Conservation (phyloP, 495 filamentous ascomycete species). For the Lineolata rhizophorae region DNA sequence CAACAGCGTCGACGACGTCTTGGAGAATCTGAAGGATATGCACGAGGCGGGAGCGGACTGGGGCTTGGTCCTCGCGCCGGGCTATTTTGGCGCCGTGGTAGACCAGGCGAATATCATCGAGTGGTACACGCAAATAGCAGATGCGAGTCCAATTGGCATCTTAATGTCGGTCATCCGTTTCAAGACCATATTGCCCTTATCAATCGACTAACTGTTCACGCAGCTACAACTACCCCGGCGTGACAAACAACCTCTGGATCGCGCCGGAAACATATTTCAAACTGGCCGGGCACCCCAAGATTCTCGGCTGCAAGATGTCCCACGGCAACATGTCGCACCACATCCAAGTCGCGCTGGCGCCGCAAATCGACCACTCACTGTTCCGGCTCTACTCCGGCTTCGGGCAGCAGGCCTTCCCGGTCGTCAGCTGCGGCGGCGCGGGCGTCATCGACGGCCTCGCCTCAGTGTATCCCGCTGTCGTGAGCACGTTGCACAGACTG, state of each 20-base stretch:
- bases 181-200: background rate
- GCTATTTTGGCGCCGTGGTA: constrained; percentile 12
- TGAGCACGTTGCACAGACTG: constrained; percentile 30
- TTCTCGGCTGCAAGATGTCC: constrained; percentile 47
- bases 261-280: constrained; percentile 29
- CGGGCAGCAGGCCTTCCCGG: constrained; percentile 41
- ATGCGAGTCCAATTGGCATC: constrained; percentile 11
- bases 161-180: constrained; percentile 14
- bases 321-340: constrained; percentile 41
- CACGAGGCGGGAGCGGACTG: constrained; percentile 38
- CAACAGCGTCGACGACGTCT: constrained; percentile 38
- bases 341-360: constrained; percentile 31
- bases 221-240: constrained; percentile 44
- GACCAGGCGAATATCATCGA: constrained; percentile 10
- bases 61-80: constrained; percentile 30
- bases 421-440: constrained; percentile 32
- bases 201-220: background rate
- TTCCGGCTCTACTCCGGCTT: constrained; percentile 43
- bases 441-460: constrained; percentile 44
- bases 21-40: constrained; percentile 33
- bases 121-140: constrained; percentile 12
- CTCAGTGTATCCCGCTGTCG: constrained; percentile 35
- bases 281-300: constrained; percentile 33
- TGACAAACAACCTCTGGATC: constrained; percentile 36
- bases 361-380: constrained; percentile 21